Base-by-base conservation (phyloP, 345 rosid species). In the Durio zibethinus region DNA sequence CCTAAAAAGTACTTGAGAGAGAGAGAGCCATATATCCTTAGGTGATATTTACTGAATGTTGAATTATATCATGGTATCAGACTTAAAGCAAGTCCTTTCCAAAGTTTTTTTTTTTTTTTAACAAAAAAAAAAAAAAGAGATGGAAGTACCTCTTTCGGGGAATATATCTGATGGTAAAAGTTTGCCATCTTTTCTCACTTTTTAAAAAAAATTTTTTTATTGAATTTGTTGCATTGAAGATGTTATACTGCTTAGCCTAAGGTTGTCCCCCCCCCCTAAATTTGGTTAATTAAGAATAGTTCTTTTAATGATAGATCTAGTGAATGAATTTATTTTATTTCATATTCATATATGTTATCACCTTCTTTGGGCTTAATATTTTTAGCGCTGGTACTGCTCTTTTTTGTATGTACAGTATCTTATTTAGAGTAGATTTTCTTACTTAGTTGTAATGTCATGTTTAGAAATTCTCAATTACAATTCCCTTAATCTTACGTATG, bases 401-500 rank as follows among this genome's bases (percentile, higher is more conserved):
- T 40, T 35, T 35, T 33, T 73, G 16, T 16, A 29, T 61, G 42
- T 61, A n/a, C 20, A n/a, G 27, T 43, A 62, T 3, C 76, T 73
- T n/a, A 21, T 38, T 73, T 21, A 56, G 25, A 31, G 8, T 35
- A 33, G 33, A 36, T 36, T 54, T 72, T 56, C 56, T 45, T 48
- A 16, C 15, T 45, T 74, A 63, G 11, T 31, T 12, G 2, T 42
- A 45, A n/a, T 60, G 10, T 42, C 66, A 14, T 60, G 21, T 75
- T 75, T 27, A 61, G 70, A 75, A 61, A 6, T 43, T 75, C 56
- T 23, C 40, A 8, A 42, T 27, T 15, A 29, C 40, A 62, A 21
- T 31, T 47, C 40, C 60, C 60, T 75, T 12, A 61, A 75, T 74
- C 53, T 59, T 27, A 25, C 78, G 25, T 45, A 45, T 47, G 47